These are phyloP conservation scores for Hypsizygus ulmarius DNA, from an alignment of 1,284 basidiomycete species.

Conservation along the genomic window DNA sequence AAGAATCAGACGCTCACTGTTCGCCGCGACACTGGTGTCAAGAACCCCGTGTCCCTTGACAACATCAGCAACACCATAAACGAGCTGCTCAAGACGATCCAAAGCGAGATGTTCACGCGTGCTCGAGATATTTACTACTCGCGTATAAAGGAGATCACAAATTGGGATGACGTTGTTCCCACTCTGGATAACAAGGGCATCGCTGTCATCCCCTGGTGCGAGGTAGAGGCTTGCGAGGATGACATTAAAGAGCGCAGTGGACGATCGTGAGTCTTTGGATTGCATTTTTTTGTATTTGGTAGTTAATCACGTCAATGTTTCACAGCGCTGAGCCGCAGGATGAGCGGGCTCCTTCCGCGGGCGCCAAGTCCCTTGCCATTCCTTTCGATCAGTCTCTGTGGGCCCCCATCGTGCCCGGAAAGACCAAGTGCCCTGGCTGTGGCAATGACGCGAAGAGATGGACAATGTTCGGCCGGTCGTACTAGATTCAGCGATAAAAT, in stretches of 20 bases:
- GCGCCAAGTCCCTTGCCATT: conserved; percentile 96
- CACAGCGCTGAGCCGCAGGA: conserved; percentile 81
- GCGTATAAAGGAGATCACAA: conserved; percentile 72
- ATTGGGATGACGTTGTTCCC: conserved; percentile 92
- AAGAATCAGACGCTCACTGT: conserved; percentile 84
- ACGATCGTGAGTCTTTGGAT: conserved; percentile 67
- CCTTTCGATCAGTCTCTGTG: conserved; percentile 91
- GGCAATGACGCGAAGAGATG: conserved; percentile 85
- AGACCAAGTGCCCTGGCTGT: conserved; percentile 86
- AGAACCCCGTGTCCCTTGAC: conserved; percentile 70
- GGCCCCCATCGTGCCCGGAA: conserved; percentile 71
- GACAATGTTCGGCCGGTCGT: conserved; percentile 89
- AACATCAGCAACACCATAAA: conserved; percentile 61
- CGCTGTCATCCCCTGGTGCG: conserved; percentile 95
- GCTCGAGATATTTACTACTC: conserved; percentile 78
- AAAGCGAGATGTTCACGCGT: conserved; percentile 82
- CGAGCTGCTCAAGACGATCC: conserved; percentile 81
- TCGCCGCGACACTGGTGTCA: conserved; percentile 85
- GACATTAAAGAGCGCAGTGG: conserved; percentile 96
- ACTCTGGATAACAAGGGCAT: conserved; percentile 89
- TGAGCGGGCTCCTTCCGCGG: conserved; percentile 94
- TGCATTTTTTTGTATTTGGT: conserved; percentile 10
- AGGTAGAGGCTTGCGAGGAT: conserved; percentile 92
- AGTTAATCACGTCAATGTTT: conserved; percentile 8
- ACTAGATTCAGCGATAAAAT: conserved; percentile 37